Base-by-base conservation (phyloP, 78 protist genomes). In the Creolimax fragrantissima region DNA sequence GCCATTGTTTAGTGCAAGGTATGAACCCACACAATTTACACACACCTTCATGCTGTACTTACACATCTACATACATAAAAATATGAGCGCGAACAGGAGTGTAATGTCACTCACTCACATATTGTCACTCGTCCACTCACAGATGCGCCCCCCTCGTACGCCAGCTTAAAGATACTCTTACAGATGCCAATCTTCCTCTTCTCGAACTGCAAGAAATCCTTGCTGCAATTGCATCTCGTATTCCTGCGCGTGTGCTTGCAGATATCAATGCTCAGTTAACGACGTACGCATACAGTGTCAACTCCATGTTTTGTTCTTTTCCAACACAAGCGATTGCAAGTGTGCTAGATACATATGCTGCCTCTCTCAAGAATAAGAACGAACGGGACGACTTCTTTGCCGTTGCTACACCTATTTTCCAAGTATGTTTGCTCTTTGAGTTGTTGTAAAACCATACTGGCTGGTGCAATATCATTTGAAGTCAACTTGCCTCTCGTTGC, bases 181-280 rank as follows among this genome's bases (percentile, higher is more conserved):
- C n/a, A 35, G 81, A 96, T 89, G 92, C 93, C 11, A 47, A 42
- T 3, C 81, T 94, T 3, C 95, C 96, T 44, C 81, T 93, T 45
- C 92, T 37, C 39, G 95, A 96, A 42, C 35, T 94, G 45, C 93
- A 94, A 35, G 96, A 94, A 42, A 39, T 39, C 41, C 37, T 95
- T 36, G 90, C 96, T 4, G 81, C 91, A 11, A 74, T 95, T 84
- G 81, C 91, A n/a, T 89, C 92, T 35, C 91, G 95, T 66, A 93
- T 95, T n/a, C 97, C 97, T 35, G 44, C 66, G 42, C 35, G 92
- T 39, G 43, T 95, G 5, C 35, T 41, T 32, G 81, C 86, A 37
- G 39, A 92, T n/a, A 91, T 95, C 42, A 36, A 89, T n/a, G 66
- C 88, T 6, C 43, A 36, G 41, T 17, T 92, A 3, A 45, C 90